A percentile compares a stretch with the other conserved stretches of the same genome.
phyloP scores from a whole-genome alignment of 805 yeast genomes.

The Yarrowia deformans region DNA sequence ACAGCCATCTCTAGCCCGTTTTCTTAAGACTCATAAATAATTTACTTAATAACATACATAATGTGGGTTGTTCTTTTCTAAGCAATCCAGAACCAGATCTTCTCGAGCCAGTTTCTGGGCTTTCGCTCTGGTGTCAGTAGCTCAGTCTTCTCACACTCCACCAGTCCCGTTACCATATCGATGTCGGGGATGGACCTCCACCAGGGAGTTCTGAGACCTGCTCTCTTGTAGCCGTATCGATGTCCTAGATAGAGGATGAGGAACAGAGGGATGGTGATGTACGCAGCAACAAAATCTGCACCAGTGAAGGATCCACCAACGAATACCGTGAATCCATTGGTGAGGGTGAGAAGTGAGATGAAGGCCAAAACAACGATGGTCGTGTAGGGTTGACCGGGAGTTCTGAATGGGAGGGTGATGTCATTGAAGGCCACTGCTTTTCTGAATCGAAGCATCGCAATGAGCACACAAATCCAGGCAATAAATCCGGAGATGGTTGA shows the following conservation, averaged over 20 bases:
- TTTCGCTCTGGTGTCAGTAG: slow-evolving; percentile 53
- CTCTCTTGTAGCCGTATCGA: slow-evolving; percentile 54
- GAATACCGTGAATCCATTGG: slow-evolving; percentile 76
- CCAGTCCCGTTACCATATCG: slow-evolving; percentile 68
- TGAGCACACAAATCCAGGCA: slow-evolving; percentile 64
- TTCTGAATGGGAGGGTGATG: slow-evolving; percentile 63
- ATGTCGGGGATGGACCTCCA: slow-evolving; percentile 55
- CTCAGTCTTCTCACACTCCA: slow-evolving; percentile 59
- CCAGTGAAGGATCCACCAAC: slow-evolving; percentile 59
- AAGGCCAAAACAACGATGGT: slow-evolving; percentile 62
- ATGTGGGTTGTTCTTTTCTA: slow-evolving; percentile 40
- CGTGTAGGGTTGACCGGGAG: slow-evolving; percentile 64
- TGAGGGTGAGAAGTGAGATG: slow-evolving; percentile 60
- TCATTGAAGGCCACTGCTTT: slow-evolving; percentile 62
- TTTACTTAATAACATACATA: not conserved
- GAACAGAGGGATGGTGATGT: slow-evolving; percentile 68
- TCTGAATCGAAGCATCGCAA: slow-evolving; percentile 68
- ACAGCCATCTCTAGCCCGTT: too few species aligned
- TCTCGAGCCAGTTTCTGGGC: slow-evolving; percentile 54
- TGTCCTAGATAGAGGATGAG: slow-evolving; percentile 64
- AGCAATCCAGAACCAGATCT: slow-evolving; percentile 61
- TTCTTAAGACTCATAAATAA: slow-evolving; percentile 2
- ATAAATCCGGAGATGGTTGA: slow-evolving; percentile 72
- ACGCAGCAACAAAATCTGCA: slow-evolving; percentile 73
- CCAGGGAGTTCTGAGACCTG: slow-evolving; percentile 47